phyloP scores from a whole-genome alignment of 75 land plant species.

The Pinus tabuliformis region DNA sequence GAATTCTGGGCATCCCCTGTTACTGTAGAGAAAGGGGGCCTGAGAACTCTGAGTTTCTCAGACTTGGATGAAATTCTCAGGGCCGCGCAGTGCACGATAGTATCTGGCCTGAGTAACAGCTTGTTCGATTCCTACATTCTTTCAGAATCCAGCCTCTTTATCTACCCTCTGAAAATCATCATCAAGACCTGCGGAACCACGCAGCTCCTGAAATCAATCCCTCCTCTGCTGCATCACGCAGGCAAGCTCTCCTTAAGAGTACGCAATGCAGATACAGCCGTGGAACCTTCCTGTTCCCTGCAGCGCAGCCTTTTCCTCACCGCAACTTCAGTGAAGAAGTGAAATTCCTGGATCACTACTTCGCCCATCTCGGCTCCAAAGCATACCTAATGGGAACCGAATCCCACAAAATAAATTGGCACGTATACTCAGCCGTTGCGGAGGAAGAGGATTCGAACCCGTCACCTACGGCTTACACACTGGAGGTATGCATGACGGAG shows the following conservation, averaged over 20 bases:
- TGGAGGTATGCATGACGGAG: conserved; percentile 81
- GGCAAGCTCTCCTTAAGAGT: conserved; percentile 21
- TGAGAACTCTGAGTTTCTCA: conserved; percentile 33
- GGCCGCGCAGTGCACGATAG: conserved; percentile 76
- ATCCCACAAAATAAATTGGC: conserved; percentile 44
- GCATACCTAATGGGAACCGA: conserved; percentile 45
- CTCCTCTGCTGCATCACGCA: conserved; percentile 34
- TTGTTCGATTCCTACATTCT: conserved; percentile 71
- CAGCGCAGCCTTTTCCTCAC: conserved; percentile 71
- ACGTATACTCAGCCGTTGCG: conserved; percentile 48
- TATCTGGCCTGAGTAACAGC: conserved; percentile 55
- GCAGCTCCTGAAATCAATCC: conserved; percentile 57
- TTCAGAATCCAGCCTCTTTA: conserved; percentile 77
- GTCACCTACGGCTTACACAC: conserved; percentile 15
- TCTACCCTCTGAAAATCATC: conserved; percentile 67
- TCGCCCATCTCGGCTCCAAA: conserved; percentile 28
- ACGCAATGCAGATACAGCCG: conserved; percentile 56
- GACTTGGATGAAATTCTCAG: conserved; percentile 38
- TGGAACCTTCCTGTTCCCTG: conserved; percentile 75
- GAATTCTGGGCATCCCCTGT: conserved; percentile 48
- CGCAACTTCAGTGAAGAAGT: conserved; percentile 64
- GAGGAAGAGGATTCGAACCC: not conserved
- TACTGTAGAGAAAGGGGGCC: conserved; percentile 17
- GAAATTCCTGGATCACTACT: conserved; percentile 28
- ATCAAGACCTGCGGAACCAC: conserved; percentile 89